Conservation (phyloP, 2,329 filamentous ascomycete species). For the Calonectria crousiana region DNA sequence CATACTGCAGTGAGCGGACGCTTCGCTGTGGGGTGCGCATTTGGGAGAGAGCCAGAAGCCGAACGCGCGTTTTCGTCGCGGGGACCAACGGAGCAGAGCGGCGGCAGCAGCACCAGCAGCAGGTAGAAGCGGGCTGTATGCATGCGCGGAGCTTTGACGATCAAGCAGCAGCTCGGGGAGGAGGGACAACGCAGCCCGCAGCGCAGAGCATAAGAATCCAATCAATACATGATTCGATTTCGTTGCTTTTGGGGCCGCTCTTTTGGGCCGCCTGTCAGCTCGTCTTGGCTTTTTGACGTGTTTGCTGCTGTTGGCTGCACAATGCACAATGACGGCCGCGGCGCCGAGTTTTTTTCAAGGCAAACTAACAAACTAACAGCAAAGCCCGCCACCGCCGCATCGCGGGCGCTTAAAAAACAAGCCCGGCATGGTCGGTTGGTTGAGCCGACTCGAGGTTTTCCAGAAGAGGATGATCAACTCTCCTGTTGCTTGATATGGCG, state of each 20-base stretch:
- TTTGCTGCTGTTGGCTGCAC: background rate
- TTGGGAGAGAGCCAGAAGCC: background rate
- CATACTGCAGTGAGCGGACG: background rate
- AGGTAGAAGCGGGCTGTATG: background rate
- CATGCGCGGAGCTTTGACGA: background rate
- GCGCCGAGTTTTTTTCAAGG: background rate
- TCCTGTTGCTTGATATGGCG: background rate
- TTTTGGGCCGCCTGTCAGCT: background rate
- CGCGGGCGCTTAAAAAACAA: background rate
- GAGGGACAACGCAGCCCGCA: background rate
- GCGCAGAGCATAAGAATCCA: background rate
- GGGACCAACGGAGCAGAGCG: background rate
- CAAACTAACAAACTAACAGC: background rate
- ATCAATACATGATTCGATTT: constrained; percentile 9
- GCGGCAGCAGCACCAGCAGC: background rate
- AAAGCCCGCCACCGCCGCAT: background rate
- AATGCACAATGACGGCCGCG: background rate
- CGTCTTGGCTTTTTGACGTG: background rate
- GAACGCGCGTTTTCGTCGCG: background rate
- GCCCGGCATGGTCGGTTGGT: background rate
- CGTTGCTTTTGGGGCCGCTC: background rate
- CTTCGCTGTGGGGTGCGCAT: background rate
- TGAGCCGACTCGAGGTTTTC: background rate
- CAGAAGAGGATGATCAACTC: constrained; percentile 6
- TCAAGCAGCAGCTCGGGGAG: background rate